Evolutionary conservation across 129 eudicot species (phyloP), one percentile per base, ranked within the genome.

Genomic region (Flaveria ramosissima): DNA sequence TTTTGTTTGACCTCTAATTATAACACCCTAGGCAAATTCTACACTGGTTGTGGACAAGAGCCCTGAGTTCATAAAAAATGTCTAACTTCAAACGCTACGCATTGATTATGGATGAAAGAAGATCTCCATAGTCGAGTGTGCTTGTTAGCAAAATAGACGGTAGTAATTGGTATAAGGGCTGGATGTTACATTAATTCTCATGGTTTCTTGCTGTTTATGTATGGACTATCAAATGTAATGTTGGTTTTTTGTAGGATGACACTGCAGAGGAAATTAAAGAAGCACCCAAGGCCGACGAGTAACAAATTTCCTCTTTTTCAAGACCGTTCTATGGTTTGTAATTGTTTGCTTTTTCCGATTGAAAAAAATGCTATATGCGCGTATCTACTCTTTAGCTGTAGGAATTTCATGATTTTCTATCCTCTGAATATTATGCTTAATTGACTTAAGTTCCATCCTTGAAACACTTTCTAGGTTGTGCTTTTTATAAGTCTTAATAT

Each of bases 251-350:
- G 32, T 70, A 90, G 96, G 96, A 90, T 66, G 96, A 90, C 68
- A 79, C 83, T 53, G 64, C 92, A 1, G 96, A 90, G 77, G 96
- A 90, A 81, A 84, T 88, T 81, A 88, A 90, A 84, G 96, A 90
- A 86, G 90, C 96, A 80, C 76, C 92, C 70, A 90, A 90, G 87
- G 90, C 82, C 20, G 96, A 87, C 16, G 92, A 88, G 84, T 80
- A 84, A 78, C 74, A 61, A 84, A 76, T 57, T 19, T 73, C 68
- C 41, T 11, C 17, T 52, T 80, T 50, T 39, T 76, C 80, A 78
- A 79, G 84, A 72, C 70, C 69, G 72, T 32, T 67, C 67, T 63
- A 23, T 77, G 88, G 70, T 68, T 62, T 82, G 78, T 77, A 85
- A 64, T 85, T 70, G 82, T 78, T 81, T 72, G 75, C 78, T 71